Conservation (phyloP, 352 stramenopile species). For the Globisporangium heterothallicum region DNA sequence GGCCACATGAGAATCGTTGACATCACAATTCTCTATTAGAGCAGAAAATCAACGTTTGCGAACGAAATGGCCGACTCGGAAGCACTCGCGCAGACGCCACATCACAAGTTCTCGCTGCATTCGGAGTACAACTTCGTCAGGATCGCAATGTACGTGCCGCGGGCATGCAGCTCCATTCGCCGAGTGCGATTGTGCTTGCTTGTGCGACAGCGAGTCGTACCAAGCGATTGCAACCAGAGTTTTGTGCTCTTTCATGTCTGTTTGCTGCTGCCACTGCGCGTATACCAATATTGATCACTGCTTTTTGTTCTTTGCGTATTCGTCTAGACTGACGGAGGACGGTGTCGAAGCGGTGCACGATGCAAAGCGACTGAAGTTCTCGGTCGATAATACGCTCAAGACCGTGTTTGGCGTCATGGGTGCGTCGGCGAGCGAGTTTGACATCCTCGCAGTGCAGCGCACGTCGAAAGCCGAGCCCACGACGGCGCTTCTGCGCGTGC, state of each 20-base stretch:
- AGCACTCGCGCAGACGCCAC: slow-evolving; percentile 13
- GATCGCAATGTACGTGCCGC: slow-evolving; percentile 54
- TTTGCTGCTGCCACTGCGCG: neutral
- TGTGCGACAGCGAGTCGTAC: too few species aligned
- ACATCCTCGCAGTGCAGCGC: slow-evolving; percentile 39
- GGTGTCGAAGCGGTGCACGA: slow-evolving; percentile 30
- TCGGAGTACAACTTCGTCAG: slow-evolving; percentile 46
- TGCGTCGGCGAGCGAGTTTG: slow-evolving; percentile 55
- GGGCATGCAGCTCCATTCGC: neutral
- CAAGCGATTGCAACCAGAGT: too few species aligned
- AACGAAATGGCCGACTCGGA: neutral
- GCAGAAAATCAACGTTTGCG: neutral
- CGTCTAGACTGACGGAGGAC: slow-evolving; percentile 50
- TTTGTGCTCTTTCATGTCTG: too few species aligned
- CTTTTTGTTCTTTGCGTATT: neutral
- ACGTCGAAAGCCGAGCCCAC: slow-evolving; percentile 28
- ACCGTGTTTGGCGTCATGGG: slow-evolving; percentile 63
- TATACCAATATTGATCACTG: neutral
- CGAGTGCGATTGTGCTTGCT: too few species aligned
- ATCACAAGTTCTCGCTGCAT: slow-evolving; percentile 75
- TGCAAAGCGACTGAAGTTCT: slow-evolving; percentile 66
- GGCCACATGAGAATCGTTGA: neutral
- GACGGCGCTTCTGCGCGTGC: slow-evolving; percentile 57
- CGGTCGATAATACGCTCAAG: slow-evolving; percentile 64
- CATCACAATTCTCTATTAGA: neutral